A percentile compares a stretch with the other conserved stretches of the same genome.
These are phyloP conservation scores for Solanum arcanum DNA, from an alignment of 257 asterid genomes.

Conservation along the genomic window DNA sequence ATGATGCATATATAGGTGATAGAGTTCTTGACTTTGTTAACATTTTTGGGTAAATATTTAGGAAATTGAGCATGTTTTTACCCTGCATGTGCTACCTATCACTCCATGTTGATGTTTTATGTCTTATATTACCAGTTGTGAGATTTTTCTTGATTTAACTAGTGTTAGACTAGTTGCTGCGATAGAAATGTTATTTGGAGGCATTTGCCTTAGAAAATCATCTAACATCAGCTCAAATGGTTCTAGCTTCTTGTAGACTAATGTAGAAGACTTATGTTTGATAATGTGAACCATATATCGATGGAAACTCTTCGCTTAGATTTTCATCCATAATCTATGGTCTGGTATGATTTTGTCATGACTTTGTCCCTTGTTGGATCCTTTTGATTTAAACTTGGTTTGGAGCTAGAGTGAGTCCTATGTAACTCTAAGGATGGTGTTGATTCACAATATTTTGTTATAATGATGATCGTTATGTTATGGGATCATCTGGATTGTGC, in stretches of 20 bases:
- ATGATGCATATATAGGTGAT: not conserved
- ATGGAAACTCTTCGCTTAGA: not conserved
- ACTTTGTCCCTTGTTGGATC: not conserved
- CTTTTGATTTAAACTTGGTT: not conserved
- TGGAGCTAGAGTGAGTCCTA: not conserved
- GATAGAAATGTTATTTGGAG: not conserved
- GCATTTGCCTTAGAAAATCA: not conserved
- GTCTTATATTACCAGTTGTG: not conserved
- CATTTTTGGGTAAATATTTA: not conserved
- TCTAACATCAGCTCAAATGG: not conserved
- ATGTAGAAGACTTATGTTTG: not conserved
- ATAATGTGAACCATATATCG: not conserved
- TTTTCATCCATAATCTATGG: not conserved
- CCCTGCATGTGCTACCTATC: not conserved
- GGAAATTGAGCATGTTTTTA: not conserved
- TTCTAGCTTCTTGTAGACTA: not conserved
- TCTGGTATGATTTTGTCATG: not conserved
- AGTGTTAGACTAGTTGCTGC: not conserved
- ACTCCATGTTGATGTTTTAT: not conserved
- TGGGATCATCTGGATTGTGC: not conserved
- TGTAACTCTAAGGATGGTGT: not conserved
- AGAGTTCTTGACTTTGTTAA: not conserved
- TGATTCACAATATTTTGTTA: too few relatives aligned
- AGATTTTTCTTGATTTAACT: not conserved
- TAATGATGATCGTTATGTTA: not conserved